Evolutionary conservation across 805 yeast genomes (phyloP).

Genomic region (Candida hispaniensis): DNA sequence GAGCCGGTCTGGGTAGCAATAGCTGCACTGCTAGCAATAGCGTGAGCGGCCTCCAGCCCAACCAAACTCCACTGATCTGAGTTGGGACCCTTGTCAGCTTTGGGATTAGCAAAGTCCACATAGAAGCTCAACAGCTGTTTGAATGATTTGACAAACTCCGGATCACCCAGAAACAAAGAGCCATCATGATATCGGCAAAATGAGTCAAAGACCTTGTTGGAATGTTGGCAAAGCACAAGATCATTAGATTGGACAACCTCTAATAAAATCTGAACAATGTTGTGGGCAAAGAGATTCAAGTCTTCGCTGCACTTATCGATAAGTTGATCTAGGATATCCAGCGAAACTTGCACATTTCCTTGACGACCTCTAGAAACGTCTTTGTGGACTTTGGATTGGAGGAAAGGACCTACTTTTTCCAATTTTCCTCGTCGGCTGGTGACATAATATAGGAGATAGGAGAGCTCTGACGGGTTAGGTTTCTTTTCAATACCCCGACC

Average conservation of each 20-base stretch:
- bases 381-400: conserved; percentile 47
- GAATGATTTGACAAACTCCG: conserved; percentile 42
- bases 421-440: conserved; percentile 80
- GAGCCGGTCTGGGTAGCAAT: conserved; percentile 26
- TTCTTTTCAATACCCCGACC: conserved; percentile 79
- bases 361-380: conserved; percentile 54
- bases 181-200: conserved; percentile 47
- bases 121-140: conserved; percentile 23
- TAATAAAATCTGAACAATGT: conserved; percentile 50
- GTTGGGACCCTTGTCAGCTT: conserved; percentile 17
- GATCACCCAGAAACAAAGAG: conserved; percentile 56
- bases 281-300: conserved; percentile 67
- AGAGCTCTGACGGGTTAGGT: conserved; percentile 85
- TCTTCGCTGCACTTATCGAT: conserved; percentile 72
- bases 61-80: conserved; percentile 22
- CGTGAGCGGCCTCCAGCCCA: conserved; percentile 37
- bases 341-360: conserved; percentile 78
- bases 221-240: conserved; percentile 42
- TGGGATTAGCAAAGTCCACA: conserved; percentile 12
- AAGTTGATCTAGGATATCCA: conserved; percentile 57
- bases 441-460: conserved; percentile 80
- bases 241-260: conserved; percentile 48
- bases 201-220: conserved; percentile 24
- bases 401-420: conserved; percentile 69
- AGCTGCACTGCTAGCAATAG: conserved; percentile 30